A percentile compares a stretch with the other conserved stretches of the same genome.
Evolutionary conservation across 371 early-diverging fungal species (phyloP).

Genomic region (Amoeboaphelidium protococcarum): DNA sequence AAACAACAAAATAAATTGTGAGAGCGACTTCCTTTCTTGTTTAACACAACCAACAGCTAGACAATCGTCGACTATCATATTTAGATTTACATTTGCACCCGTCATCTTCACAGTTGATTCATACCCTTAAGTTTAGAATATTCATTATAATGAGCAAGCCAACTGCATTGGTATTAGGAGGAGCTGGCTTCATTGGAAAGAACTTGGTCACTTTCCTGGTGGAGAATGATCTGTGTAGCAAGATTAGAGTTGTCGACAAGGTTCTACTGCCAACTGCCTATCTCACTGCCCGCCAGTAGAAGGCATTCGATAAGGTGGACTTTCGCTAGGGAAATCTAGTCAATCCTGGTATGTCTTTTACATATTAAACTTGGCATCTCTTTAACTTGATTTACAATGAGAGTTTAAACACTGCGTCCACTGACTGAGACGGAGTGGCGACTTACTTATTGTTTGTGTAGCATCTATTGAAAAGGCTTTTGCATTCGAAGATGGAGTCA

Average conservation of each 20-base stretch:
- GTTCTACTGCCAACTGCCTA: slow-evolving; percentile 55
- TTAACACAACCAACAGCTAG: no score
- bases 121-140: no score
- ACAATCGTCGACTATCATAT: no score
- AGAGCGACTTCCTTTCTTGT: no score
- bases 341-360: slow-evolving; percentile 27
- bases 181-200: slow-evolving; percentile 61
- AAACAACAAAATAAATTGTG: no score
- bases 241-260: slow-evolving; percentile 71
- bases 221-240: slow-evolving; percentile 25
- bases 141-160: neutral
- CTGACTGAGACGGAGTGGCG: no score
- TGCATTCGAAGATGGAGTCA: slow-evolving; percentile 25
- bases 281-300: slow-evolving; percentile 29
- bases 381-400: no score
- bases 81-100: no score
- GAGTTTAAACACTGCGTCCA: no score
- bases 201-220: slow-evolving; percentile 42
- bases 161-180: slow-evolving; percentile 38
- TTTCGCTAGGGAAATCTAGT: slow-evolving; percentile 56
- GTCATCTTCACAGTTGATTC: no score
- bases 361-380: neutral
- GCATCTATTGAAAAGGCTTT: slow-evolving; percentile 45
- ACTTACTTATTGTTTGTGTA: no score
- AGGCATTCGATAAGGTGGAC: slow-evolving; percentile 40